Base-by-base conservation (phyloP, 2,329 filamentous ascomycete genomes). In the Falciphora oryzae region DNA sequence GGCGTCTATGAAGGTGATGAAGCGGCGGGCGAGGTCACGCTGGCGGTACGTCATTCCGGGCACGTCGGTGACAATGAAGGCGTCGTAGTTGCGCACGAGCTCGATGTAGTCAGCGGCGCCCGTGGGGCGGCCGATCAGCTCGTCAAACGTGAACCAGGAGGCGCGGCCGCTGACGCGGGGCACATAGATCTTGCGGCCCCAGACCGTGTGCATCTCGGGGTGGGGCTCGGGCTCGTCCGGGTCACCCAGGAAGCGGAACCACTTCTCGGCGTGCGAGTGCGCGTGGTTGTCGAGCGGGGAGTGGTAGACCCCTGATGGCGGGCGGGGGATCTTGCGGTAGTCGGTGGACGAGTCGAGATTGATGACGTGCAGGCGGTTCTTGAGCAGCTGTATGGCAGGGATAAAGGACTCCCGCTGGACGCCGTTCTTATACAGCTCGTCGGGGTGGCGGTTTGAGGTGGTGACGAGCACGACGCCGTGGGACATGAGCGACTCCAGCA, bases 1-100 rank as follows among this genome's bases (percentile, higher is more conserved):
- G 7, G 95, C 94, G 74, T 99, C 95, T 69, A 99, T 92, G 71
- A 99, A 97, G 0, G 94, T 99, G 75, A 99, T 99, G 76, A 99
- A 97, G 6, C 95, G 85, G 16, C 95, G 82, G 0, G 95, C 95
- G 56, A 97, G 83, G 77, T 99, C 95, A 27, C 95, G 87, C 72
- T 93, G 87, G 64, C 87, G 86, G 69, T 92, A 85, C 57, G 89
- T 95, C 95, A 99, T 98, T 7, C 89, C 91, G 0, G 95, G 95
- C 1, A 98, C 88, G 63, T 93, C 90, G 0, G 93, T 97, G 13
- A 99, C 85, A 68, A 99, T 86, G 72, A 99, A 98, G 1, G 93
- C 89, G 67, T 97, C 90, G 76, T 98, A 99, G 69, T 89, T 89
- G 65, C 92, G 86, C 77, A 92, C 91, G 65, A 99, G 82, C 76